Conservation (phyloP, 768 basidiomycete species). For the Phanerodontia chrysosporium region DNA sequence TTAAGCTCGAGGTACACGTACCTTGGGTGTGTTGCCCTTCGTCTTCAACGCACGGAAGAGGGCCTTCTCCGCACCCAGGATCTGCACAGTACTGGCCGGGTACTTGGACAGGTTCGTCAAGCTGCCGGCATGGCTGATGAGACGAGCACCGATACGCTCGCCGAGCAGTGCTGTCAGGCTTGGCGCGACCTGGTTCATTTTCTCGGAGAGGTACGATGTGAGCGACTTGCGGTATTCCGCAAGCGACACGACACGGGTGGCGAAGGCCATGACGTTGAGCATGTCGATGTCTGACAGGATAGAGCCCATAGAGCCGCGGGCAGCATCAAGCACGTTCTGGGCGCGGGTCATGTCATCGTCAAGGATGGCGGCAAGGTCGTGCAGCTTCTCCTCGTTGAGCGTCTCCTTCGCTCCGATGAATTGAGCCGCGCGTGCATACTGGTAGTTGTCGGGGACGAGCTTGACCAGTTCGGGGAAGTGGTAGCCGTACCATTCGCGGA, state of each 20-base stretch:
- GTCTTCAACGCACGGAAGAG: slow-evolving; percentile 97
- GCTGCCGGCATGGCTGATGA: slow-evolving; percentile 95
- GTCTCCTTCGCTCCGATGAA: slow-evolving; percentile 89
- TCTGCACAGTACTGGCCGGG: slow-evolving; percentile 97
- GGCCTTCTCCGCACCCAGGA: slow-evolving; percentile 96
- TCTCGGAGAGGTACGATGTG: slow-evolving; percentile 83
- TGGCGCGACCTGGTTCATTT: slow-evolving; percentile 97
- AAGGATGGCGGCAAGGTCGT: slow-evolving; percentile 72
- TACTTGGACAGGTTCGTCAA: slow-evolving; percentile 97
- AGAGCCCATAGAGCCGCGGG: slow-evolving; percentile 92
- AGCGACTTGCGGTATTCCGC: slow-evolving; percentile 92
- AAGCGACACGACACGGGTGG: slow-evolving; percentile 84
- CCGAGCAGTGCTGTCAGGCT: slow-evolving; percentile 87
- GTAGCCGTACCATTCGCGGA: slow-evolving; percentile 98
- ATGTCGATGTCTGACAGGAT: slow-evolving; percentile 89
- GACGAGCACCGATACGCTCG: slow-evolving; percentile 85
- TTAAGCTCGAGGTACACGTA: slow-evolving; percentile 26
- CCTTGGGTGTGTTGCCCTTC: slow-evolving; percentile 98
- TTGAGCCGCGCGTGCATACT: slow-evolving; percentile 81
- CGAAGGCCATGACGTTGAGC: slow-evolving; percentile 92
- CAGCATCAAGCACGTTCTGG: slow-evolving; percentile 92
- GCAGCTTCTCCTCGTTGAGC: slow-evolving; percentile 73
- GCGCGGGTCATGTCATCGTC: slow-evolving; percentile 84
- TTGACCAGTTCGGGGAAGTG: slow-evolving; percentile 97
- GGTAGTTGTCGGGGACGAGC: slow-evolving; percentile 90